phyloP scores from a whole-genome alignment of 352 stramenopile species.

The Phytophthora fragariaefolia region DNA sequence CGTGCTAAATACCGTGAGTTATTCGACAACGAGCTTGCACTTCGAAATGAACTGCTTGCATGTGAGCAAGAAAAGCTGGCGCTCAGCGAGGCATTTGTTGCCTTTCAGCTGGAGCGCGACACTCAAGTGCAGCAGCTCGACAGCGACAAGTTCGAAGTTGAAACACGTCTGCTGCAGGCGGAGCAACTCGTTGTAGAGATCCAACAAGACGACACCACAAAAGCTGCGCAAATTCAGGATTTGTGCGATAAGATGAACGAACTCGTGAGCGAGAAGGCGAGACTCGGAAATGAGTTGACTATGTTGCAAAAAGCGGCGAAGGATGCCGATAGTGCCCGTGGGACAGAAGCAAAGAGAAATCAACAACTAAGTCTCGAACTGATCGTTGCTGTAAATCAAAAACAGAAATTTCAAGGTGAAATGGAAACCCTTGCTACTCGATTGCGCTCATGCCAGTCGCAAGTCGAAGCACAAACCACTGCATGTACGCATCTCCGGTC shows the following conservation, averaged over 20 bases:
- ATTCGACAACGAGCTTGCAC: constrained; percentile 66
- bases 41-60: constrained; percentile 62
- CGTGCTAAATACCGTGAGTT: constrained; percentile 67
- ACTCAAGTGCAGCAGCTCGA: constrained; percentile 51
- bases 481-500: constrained; percentile 16
- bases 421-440: constrained; percentile 37
- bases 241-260: constrained; percentile 65
- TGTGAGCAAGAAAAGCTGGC: constrained; percentile 77
- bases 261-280: constrained; percentile 51
- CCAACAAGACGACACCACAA: constrained; percentile 62
- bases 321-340: constrained; percentile 34
- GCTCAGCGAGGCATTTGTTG: constrained; percentile 70
- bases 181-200: constrained; percentile 74
- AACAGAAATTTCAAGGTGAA: constrained; percentile 49
- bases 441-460: constrained; percentile 21
- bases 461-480: constrained; percentile 19
- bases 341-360: constrained; percentile 62
- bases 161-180: constrained; percentile 65
- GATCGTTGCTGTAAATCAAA: constrained; percentile 74
- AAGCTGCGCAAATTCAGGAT: constrained; percentile 61
- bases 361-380: constrained; percentile 76
- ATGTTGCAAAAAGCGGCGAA: constrained; percentile 45
- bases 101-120: constrained; percentile 66
- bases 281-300: constrained; percentile 41
- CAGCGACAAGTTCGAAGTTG: constrained; percentile 65